phyloP scores from a whole-genome alignment of 2,329 filamentous ascomycete species.

The Epichloe festucae region DNA sequence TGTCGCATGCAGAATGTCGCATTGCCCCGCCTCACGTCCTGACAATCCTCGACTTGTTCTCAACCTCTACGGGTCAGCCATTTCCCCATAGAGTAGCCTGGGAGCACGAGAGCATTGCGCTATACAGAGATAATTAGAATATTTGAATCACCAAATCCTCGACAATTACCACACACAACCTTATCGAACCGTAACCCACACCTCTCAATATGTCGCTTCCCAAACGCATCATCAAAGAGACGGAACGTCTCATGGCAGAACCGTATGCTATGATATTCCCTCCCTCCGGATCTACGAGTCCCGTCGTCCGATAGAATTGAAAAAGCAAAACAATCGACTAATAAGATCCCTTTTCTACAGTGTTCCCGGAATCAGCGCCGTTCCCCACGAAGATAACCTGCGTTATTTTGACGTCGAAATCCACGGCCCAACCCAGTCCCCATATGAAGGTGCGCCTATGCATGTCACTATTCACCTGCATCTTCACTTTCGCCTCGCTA shows the following conservation, averaged over 20 bases:
- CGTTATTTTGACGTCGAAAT: slow-evolving; percentile 98
- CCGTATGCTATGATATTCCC: slow-evolving; percentile 49
- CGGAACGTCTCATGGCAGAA: slow-evolving; percentile 89
- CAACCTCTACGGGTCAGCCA: background rate
- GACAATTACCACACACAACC: background rate
- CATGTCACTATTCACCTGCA: background rate
- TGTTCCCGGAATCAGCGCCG: slow-evolving; percentile 88
- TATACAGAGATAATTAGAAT: background rate
- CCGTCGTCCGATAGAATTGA: background rate
- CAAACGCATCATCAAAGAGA: slow-evolving; percentile 98
- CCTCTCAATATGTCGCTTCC: slow-evolving; percentile 56
- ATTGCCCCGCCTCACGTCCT: slow-evolving; percentile 7
- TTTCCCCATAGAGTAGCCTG: background rate
- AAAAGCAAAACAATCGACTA: background rate
- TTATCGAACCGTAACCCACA: background rate
- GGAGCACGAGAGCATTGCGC: background rate
- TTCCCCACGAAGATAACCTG: slow-evolving; percentile 93
- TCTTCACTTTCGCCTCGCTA: slow-evolving; percentile 3
- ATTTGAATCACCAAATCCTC: background rate
- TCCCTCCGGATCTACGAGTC: slow-evolving; percentile 4
- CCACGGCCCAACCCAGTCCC: slow-evolving; percentile 80
- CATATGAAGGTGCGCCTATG: slow-evolving; percentile 66
- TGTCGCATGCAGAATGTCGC: slow-evolving; percentile 7
- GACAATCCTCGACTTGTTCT: background rate
- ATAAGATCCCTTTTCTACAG: slow-evolving; percentile 30